Evolutionary conservation across 2,329 filamentous ascomycete genomes (phyloP), one percentile per base, ranked within the genome.

Genomic region (Aspergillus sergii): DNA sequence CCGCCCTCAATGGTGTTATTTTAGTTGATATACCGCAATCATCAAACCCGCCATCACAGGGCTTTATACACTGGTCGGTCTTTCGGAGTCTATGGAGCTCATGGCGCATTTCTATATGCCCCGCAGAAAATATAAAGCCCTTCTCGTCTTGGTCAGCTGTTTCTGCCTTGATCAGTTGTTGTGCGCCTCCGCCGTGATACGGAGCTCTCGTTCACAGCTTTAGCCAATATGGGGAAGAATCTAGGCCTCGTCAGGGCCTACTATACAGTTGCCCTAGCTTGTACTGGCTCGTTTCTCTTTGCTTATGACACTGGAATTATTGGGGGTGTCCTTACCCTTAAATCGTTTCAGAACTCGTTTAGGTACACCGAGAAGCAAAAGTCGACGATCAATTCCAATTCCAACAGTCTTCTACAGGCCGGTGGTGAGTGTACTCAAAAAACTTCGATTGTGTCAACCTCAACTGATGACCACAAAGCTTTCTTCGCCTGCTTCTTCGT

Each of bases 401-500:
- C 82, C 61, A 81, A 83, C 51, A 80, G 80, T 45, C 72, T 85
- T 4, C 79, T 84, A 30, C 82, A 85, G 62, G 80, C 82, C 3
- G 84, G 83, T 36, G 63, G 65, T 65, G 59, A 16, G 57, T 45
- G n/a, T 9, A 11, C n/a, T 23, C 10, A 4, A n/a, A 51, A 4
- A n/a, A 51, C 11, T 30, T 21, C 7, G 28, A 11, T 12, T 30
- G 1, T 16, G 16, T 26, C 14, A 34, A 54, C 51, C 1, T 30
- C 30, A 5, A 54, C 51, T 54, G 32, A 54, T 28, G 12, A 9
- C 2, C 10, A 3, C 21, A n/a, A 6, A 58, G 82, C 82, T 23
- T 86, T 86, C 67, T 78, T 85, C 57, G 80, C 83, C n/a, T 82
- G 82, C 58, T 79, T 85, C 57, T 68, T 76, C 58, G 79, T 82